Conservation (phyloP, 495 filamentous ascomycete genomes). For the Thermochaetoides thermophila region DNA sequence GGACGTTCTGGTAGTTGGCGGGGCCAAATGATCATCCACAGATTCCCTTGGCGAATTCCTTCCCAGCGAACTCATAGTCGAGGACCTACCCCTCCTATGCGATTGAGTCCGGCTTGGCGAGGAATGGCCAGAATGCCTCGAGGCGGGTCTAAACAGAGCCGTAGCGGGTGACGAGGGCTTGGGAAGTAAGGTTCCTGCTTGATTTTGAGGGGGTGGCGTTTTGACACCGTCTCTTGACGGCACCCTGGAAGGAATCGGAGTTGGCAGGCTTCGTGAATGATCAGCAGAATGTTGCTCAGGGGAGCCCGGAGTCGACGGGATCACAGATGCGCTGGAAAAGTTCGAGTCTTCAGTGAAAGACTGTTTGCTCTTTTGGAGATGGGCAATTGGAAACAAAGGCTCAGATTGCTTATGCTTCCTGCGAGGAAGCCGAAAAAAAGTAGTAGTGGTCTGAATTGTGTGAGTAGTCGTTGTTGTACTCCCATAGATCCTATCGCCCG, state of each 20-base stretch:
- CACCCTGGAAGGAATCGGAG: conserved; percentile 35
- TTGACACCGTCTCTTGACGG: conserved; percentile 29
- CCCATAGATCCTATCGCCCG: conserved; percentile 53
- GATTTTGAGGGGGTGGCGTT: conserved; percentile 20
- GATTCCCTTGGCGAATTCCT: conserved; percentile 31
- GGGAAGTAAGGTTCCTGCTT: conserved; percentile 11
- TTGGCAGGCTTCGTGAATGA: conserved; percentile 13
- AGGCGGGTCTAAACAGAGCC: conserved; percentile 45
- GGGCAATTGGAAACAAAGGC: conserved; percentile 57
- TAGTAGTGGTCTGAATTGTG: conserved; percentile 48
- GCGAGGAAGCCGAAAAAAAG: conserved; percentile 68
- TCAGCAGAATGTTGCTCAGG: conserved; percentile 6
- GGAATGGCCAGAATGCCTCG: conserved; percentile 54
- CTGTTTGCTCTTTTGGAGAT: conserved; percentile 53
- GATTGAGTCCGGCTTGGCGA: conserved; percentile 47
- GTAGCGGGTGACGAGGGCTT: conserved; percentile 34
- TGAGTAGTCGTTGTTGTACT: conserved; percentile 47
- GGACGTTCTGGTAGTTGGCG: conserved; percentile 52
- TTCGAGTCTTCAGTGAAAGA: conserved; percentile 16
- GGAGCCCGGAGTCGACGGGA: conserved; percentile 13
- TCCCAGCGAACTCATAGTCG: conserved; percentile 69
- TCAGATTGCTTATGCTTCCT: conserved; percentile 62
- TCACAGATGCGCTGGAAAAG: conserved; percentile 18
- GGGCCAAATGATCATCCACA: conserved; percentile 41
- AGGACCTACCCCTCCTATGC: conserved; percentile 59